Base-by-base conservation (phyloP, 495 filamentous ascomycete genomes). In the Apiosordaria backusii region DNA sequence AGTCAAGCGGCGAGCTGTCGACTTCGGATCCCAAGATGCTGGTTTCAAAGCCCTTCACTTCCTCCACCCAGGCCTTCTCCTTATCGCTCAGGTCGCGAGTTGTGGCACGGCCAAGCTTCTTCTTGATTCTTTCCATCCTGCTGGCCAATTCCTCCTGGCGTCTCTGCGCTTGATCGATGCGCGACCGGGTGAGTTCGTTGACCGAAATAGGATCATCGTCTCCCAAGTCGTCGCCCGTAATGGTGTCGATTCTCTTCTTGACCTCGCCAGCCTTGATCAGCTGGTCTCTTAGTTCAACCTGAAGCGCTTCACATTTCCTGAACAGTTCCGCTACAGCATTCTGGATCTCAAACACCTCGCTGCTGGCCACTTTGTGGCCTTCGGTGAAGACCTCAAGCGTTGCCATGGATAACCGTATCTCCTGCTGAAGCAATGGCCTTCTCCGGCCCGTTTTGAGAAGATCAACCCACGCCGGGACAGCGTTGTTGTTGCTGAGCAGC, bases 311-410 rank as follows among this genome's bases (percentile, higher is more conserved):
- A 70, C 90, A 93, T 23, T 89, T 84, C 18, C 88, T 83, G 80
- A 96, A 96, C 9, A 97, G 80, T 70, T 96, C 91, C 1, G 92
- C 86, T 2, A 91, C 92, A 13, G 90, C 92, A 60, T 83, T 73
- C 50, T 90, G 88, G 25, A 97, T 81, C 5, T 80, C 79, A 68
- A 89, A 82, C 0, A 92, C 95, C 76, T 97, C 90, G 21, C 82
- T 78, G 61, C 87, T 88, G 22, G 96, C 78, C 3, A 91, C 81
- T 57, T 89, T 85, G 74, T 97, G 93, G 0, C 89, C 90, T 27
- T 90, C 85, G 0, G 88, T 88, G 68, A 97, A 85, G 15, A 94
- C 76, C 53, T 89, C 86, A 21, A 96, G 81, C 0, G 90, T 94
- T 9, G 88, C 85, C 7, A 89, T 85, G 16, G 89, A 92, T 22